Percentiles rank a stretch among this genome's conserved stretches.
Conservation (phyloP, 73 alveolate genomes). For the Tetrahymena thermophila region DNA sequence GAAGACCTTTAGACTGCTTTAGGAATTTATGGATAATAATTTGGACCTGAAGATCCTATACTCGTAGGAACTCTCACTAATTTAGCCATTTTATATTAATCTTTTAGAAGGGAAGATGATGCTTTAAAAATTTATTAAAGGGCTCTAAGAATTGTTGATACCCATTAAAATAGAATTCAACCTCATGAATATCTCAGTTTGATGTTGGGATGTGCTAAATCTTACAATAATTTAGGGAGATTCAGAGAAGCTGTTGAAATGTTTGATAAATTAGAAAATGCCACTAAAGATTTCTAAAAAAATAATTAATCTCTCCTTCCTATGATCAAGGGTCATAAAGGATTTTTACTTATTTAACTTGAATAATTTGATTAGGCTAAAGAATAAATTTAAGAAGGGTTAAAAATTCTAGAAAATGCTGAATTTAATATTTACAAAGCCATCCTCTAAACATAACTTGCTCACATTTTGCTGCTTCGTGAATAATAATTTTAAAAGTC, state of each 20-base stretch:
- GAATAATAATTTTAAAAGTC: background rate
- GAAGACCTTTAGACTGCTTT: background rate
- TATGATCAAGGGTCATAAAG: background rate
- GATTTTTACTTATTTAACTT: background rate
- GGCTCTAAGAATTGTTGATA: background rate
- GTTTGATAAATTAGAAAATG: background rate
- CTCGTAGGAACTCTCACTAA: background rate
- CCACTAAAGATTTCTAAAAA: background rate
- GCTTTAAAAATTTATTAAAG: background rate
- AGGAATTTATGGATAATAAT: background rate
- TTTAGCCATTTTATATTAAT: background rate
- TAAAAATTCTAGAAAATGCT: background rate
- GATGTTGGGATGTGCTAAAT: background rate
- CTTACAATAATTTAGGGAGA: background rate
- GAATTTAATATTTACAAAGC: background rate
- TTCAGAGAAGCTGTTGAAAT: background rate
- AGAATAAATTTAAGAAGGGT: background rate
- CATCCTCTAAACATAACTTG: background rate
- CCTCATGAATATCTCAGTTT: background rate
- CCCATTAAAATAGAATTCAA: background rate
- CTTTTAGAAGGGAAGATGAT: background rate
- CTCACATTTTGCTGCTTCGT: background rate
- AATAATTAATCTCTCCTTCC: background rate
- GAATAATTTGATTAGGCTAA: background rate
- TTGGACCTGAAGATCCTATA: background rate